Evolutionary conservation across 805 yeast species (phyloP), one percentile per base, ranked within the genome.

Genomic region (Scheffersomyces ergatensis): DNA sequence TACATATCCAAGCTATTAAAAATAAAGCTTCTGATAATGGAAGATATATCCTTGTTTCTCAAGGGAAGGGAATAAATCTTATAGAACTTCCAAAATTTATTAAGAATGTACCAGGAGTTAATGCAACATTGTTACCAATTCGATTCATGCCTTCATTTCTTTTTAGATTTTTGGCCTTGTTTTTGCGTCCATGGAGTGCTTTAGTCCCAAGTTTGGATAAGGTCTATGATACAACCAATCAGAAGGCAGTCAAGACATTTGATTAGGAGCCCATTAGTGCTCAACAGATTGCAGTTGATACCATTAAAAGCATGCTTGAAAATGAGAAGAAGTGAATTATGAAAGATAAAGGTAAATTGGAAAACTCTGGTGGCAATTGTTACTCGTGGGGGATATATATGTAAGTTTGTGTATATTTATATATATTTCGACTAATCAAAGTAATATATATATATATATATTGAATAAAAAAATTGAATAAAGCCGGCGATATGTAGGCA

Each of bases 1-100:
- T 73, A 13, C 77, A 72, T 49, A 43, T 70, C n/a, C 47, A 54
- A 19, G 73, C 73, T 3, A 52, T 69, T 42, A 65, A 60, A 43
- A 49, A 50, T 29, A 47, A 51, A 9, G 48, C 47, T 7, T 44
- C 55, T 8, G 41, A 25, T 7, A 42, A 43, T 34, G 36, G 64
- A 43, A 62, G 77, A 43, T 48, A 67, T 14, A 29, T 29, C 15
- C 17, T 29, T 14, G 18, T 14, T 29, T 17, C 18, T 14, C 17
- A n/a, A 14, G 29, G 14, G 8, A 29, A 29, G 18, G 5, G 5
- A 29, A 18, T 6, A 14, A 11, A 11, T 9, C 13, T 11, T 12
- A 5, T 11, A 9, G 12, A 8, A 7, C 8, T 26, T 13, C n/a
- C 29, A 26, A 13, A 26, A 5, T 14, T 14, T 29, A 15, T 14